These are phyloP conservation scores for Trifolium repens DNA, from an alignment of 306 rosid species.

Conservation along the genomic window DNA sequence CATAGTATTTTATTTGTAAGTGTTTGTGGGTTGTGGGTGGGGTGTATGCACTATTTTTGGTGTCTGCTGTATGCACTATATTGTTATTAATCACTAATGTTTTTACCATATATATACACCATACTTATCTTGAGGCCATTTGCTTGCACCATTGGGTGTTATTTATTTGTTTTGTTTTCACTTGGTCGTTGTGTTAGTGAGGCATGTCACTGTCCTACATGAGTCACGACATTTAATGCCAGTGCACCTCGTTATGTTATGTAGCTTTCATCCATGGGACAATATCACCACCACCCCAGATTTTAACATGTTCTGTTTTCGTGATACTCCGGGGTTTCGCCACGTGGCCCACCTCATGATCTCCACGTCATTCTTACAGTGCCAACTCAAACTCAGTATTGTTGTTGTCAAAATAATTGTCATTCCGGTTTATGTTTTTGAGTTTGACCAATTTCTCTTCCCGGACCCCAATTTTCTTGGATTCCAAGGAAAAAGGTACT, in stretches of 20 bases:
- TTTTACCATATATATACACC: neutral
- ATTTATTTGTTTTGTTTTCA: neutral
- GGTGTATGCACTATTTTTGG: no score
- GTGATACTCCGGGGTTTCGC: slow-evolving; percentile 42
- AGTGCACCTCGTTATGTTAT: slow-evolving; percentile 8
- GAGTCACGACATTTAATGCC: slow-evolving; percentile 23
- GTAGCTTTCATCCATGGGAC: slow-evolving; percentile 42
- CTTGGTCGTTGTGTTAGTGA: slow-evolving; percentile 1
- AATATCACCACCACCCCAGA: slow-evolving; percentile 4
- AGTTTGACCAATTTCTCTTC: slow-evolving; percentile 31
- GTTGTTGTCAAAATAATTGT: slow-evolving; percentile 27
- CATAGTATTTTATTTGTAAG: no score
- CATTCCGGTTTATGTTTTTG: slow-evolving; percentile 12
- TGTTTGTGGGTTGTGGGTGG: no score
- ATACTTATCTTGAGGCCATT: neutral
- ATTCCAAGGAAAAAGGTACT: neutral
- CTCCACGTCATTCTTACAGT: neutral
- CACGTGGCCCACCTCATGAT: slow-evolving; percentile 46
- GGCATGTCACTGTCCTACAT: slow-evolving; percentile 5
- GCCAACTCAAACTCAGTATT: slow-evolving; percentile 29
- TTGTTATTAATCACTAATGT: neutral
- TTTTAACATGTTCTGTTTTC: slow-evolving; percentile 32
- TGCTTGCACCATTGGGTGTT: neutral
- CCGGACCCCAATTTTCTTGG: neutral
- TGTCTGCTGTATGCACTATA: no score